Evolutionary conservation across 2,329 filamentous ascomycete genomes (phyloP).

Genomic region (Ramichloridium luteum): DNA sequence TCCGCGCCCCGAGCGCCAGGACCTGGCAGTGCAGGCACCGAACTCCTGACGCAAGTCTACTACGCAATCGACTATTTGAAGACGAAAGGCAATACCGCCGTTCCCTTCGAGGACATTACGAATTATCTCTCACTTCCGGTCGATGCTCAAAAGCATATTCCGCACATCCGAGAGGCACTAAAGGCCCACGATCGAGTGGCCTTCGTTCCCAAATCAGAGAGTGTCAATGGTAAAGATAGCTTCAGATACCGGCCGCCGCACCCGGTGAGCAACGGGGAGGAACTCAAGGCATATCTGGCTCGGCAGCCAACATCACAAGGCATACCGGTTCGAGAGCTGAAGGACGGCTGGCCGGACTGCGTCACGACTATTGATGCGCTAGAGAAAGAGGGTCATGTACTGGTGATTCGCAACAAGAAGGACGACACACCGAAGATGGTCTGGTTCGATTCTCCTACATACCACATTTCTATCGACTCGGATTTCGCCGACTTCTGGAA

Average conservation of each 20-base stretch:
- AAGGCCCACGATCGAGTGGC: constrained; percentile 52
- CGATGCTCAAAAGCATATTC: constrained; percentile 36
- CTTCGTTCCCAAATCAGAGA: constrained; percentile 34
- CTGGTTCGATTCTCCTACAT: constrained; percentile 67
- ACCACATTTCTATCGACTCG: constrained; percentile 49
- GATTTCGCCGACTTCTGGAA: constrained; percentile 81
- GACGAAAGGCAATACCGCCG: constrained; percentile 50
- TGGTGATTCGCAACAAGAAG: constrained; percentile 86
- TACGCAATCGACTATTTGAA: constrained; percentile 77
- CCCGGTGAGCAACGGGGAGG: constrained; percentile 63
- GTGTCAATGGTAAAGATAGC: constrained; percentile 43
- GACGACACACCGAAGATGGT: constrained; percentile 76
- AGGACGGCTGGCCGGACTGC: constrained; percentile 88
- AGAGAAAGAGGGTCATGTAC: constrained; percentile 64
- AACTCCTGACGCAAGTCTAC: constrained; percentile 76
- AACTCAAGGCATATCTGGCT: constrained; percentile 72
- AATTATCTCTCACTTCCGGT: constrained; percentile 60
- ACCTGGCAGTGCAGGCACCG: constrained; percentile 49
- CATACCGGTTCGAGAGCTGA: constrained; percentile 76
- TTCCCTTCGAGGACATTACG: constrained; percentile 64
- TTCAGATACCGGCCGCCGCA: constrained; percentile 78
- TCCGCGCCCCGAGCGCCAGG: constrained; percentile 2
- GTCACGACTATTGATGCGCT: constrained; percentile 65
- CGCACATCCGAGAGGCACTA: constrained; percentile 55
- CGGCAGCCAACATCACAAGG: constrained; percentile 68